phyloP scores from a whole-genome alignment of 2,329 filamentous ascomycete species.

The Curvularia eragrostidis region DNA sequence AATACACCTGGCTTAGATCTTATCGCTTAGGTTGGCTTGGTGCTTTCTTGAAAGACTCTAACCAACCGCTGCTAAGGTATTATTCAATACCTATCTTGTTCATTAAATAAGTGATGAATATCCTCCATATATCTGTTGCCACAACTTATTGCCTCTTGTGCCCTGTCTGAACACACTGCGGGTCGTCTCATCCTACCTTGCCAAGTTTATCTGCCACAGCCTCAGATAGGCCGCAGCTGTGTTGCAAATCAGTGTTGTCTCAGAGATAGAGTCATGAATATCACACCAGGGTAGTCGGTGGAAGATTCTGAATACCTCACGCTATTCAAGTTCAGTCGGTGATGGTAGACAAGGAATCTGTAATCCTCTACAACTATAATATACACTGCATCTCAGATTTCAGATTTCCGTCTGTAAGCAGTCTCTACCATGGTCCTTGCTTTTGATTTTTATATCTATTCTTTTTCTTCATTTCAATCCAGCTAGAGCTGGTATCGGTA shows the following conservation, averaged over 20 bases:
- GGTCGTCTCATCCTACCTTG: too few relatives aligned
- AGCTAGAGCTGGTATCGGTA: conserved; percentile 65
- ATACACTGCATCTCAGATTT: not conserved
- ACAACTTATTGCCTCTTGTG: too few relatives aligned
- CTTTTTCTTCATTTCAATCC: not conserved
- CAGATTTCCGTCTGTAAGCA: not conserved
- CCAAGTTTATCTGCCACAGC: too few relatives aligned
- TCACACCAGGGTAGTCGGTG: not conserved
- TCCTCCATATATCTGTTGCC: too few relatives aligned
- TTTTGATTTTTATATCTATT: not conserved
- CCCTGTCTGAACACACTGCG: too few relatives aligned
- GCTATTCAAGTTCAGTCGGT: not conserved
- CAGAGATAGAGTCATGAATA: not conserved
- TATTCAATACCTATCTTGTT: too few relatives aligned
- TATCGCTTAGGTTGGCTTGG: too few relatives aligned
- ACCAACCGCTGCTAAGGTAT: too few relatives aligned
- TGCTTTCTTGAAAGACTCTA: too few relatives aligned
- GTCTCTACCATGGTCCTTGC: not conserved
- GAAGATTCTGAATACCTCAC: not conserved
- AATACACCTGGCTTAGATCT: too few relatives aligned
- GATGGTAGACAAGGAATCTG: not conserved
- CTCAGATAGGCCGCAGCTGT: not conserved
- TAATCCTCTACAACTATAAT: not conserved
- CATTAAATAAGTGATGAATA: too few relatives aligned
- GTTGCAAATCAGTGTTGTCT: not conserved